Evolutionary conservation across 2,329 filamentous ascomycete species (phyloP).

Genomic region (Decorospora gaudefroyi): DNA sequence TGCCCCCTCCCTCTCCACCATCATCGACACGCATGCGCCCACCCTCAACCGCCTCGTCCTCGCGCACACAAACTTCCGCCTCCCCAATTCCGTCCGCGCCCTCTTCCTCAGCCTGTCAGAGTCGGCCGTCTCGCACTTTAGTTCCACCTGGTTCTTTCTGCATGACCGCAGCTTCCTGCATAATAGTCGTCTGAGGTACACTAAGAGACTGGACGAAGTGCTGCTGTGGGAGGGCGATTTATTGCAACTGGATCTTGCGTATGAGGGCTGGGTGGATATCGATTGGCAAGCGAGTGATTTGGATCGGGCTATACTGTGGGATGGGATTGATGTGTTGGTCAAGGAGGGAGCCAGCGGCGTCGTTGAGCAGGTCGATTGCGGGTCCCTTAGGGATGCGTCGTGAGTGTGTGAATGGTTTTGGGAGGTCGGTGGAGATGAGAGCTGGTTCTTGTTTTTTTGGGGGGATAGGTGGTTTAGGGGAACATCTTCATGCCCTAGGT

Average conservation of each 20-base stretch:
- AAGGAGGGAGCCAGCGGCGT: background rate
- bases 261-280: constrained; percentile 7
- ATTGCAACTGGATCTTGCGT: background rate
- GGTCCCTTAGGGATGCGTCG: no score
- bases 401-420: no score
- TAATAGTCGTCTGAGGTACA: background rate
- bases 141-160: background rate
- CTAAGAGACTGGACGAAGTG: background rate
- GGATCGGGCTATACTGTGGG: background rate
- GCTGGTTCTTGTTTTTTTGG: no score
- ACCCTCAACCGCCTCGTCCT: constrained; percentile 8
- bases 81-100: constrained; percentile 8
- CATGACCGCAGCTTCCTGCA: background rate
- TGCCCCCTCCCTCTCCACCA: constrained; percentile 7
- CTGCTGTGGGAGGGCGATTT: background rate
- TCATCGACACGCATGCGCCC: constrained; percentile 4
- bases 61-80: constrained; percentile 5
- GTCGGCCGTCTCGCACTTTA: constrained; percentile 3
- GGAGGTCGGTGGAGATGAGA: no score
- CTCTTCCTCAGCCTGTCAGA: constrained; percentile 8
- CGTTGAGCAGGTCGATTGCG: no score
- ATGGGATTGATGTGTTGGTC: background rate
- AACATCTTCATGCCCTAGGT: no score
- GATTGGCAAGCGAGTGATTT: background rate
- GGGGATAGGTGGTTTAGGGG: no score